Conservation (phyloP, 2,329 filamentous ascomycete species). For the Neurospora sp. region DNA sequence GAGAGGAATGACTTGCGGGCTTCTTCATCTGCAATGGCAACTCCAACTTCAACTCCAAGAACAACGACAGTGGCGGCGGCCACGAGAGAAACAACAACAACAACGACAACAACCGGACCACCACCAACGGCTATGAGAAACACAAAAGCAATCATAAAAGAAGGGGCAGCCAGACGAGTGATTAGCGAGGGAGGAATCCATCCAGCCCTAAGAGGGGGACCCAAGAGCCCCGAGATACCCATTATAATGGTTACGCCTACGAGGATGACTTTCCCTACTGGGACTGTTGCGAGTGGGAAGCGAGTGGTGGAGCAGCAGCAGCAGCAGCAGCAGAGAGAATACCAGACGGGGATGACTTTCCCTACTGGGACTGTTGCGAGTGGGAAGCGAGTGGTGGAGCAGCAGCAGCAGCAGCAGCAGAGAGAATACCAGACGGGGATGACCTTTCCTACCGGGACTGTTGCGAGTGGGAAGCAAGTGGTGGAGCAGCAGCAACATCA, state of each 20-base stretch:
- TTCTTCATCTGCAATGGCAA: not conserved
- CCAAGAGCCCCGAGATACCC: not conserved
- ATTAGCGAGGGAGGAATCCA: not conserved
- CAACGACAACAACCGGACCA: not conserved
- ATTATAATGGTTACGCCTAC: not conserved
- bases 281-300: too few species aligned
- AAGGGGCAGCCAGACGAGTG: not conserved
- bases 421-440: not conserved
- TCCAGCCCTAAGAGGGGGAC: not conserved
- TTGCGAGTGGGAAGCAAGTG: too few species aligned
- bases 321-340: not conserved
- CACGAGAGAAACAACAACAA: not conserved
- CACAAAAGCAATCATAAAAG: not conserved
- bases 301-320: too few species aligned
- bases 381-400: too few species aligned
- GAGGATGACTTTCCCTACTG: slow-evolving; percentile 3
- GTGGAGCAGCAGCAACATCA: not conserved
- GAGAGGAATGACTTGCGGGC: slow-evolving; percentile 10
- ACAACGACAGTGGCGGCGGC: not conserved
- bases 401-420: not conserved
- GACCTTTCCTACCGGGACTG: slow-evolving; percentile 1
- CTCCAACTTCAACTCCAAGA: not conserved
- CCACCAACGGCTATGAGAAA: not conserved
- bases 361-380: not conserved
- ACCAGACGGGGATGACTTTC: slow-evolving; percentile 2